Evolutionary conservation across 345 rosid species (phyloP), one percentile per base, ranked within the genome.

Genomic region (Angophora floribunda): DNA sequence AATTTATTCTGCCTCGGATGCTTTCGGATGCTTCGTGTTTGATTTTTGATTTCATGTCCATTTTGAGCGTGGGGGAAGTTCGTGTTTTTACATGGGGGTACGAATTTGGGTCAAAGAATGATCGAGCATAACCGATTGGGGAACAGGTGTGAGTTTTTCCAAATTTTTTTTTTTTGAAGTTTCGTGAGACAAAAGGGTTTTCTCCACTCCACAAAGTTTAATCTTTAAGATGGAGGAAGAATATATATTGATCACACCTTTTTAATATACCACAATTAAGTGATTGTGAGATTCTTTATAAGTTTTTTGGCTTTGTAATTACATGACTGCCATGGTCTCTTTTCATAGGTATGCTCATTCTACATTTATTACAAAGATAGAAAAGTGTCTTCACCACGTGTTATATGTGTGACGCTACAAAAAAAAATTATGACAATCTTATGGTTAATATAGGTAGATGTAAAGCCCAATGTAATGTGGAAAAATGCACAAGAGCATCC

Each of bases 101-200:
- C 7, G 0, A 2, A 1, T 75, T 41, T 19, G 7, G 26, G n/a
- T 10, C 22, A 57, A 22, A 36, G 24, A 32, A 19, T 17, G 47
- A 9, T 9, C 1, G 49, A 17, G 45, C 2, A 75, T 70, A 2
- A 36, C 22, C 21, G 9, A 9, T 36, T 70, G 6, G 12, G 26
- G 0, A 9, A 75, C 17, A 41, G 11, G 7, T 3, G 4, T 36
- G 82, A 75, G 47, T 19, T 75, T 75, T 75, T 4, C 28, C n/a
- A n/a, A n/a, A n/a, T n/a, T n/a, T n/a, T n/a, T 4, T 6, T 4
- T 5, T 7, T 67, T 65, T 15, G 0, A 15, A 30, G 4, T n/a
- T 63, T 32, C 12, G 0, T 1, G 1, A 67, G 44, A 0, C 6
- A 32, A 36, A 75, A 36, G 26, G 26, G 14, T 17, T 9, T 19